Evolutionary conservation across 164 flowering plant genomes (phyloP).

Genomic region (Kingdonia uniflora): DNA sequence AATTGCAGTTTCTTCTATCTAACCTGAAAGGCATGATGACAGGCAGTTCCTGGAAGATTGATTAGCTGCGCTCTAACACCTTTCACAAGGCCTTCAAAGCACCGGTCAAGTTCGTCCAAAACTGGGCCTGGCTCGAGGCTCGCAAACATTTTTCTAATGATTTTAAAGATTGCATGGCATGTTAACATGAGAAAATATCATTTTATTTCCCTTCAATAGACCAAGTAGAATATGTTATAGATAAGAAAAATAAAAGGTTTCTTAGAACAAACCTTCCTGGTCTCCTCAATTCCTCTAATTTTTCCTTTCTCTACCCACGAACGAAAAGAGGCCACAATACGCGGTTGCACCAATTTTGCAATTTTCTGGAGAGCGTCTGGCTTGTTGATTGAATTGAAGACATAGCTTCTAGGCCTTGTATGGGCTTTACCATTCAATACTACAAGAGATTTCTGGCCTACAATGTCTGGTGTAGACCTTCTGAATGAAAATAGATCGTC

Average conservation of each 20-base stretch:
- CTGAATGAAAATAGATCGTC: not conserved
- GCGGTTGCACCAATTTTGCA: not conserved
- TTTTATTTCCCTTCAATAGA: not conserved
- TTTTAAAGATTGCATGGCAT: slow-evolving; percentile 9
- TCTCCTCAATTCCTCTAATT: slow-evolving; percentile 18
- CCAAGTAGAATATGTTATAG: not conserved
- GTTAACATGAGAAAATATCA: not conserved
- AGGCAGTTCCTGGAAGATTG: slow-evolving; percentile 44
- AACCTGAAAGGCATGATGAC: slow-evolving; percentile 33
- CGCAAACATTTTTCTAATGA: slow-evolving; percentile 23
- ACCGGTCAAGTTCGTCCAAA: slow-evolving; percentile 20
- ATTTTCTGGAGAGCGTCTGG: not conserved
- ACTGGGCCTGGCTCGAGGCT: slow-evolving; percentile 37
- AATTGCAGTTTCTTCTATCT: too few species aligned
- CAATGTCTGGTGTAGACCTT: not conserved
- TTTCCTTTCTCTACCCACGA: slow-evolving; percentile 18
- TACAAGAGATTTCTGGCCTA: not conserved
- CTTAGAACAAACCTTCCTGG: slow-evolving; percentile 31
- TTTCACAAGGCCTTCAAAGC: slow-evolving; percentile 19
- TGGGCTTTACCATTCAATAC: not conserved
- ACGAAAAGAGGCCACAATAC: slow-evolving; percentile 14
- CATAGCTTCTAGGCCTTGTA: not conserved
- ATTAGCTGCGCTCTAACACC: slow-evolving; percentile 40
- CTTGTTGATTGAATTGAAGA: not conserved
- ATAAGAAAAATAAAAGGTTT: not conserved